Base-by-base conservation (phyloP, 164 flowering plant genomes). In the Tinospora cordifolia region DNA sequence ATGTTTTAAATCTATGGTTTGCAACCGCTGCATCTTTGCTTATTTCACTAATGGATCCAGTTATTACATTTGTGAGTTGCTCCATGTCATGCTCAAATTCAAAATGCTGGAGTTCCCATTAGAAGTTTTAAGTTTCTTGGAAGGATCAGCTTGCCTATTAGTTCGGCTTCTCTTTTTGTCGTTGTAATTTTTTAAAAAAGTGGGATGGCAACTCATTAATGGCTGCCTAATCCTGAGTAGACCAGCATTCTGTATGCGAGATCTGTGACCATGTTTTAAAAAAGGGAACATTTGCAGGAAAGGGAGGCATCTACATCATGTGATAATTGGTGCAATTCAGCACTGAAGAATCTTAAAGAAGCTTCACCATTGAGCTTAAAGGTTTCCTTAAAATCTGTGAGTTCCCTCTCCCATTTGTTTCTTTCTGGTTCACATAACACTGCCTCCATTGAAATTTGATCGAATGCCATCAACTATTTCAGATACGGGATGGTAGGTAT, bases 401-500 rank as follows among this genome's bases (percentile, higher is more conserved):
- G 98, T 85, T 30, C 10, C 49, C 54, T 22, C 68, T 69, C 7
- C 17, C 57, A 4, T n/a, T n/a, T 58, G 11, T 22, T 59, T 58
- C n/a, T 60, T 40, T 67, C 41, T 38, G 21, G n/a, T 62, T 34
- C 34, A 21, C 70, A 26, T 21, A 8, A 14, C 51, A 62, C 46
- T 25, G 66, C 47, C 54, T 36, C 14, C 24, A n/a, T 49, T 11
- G 30, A 4, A 51, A 51, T 51, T 15, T 63, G 24, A 34, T 22
- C 34, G 25, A 30, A 34, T 41, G 27, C 36, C 63, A 38, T 58
- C 11, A 3, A 30, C 65, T 63, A 38, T 30, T 57, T 66, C 64
- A 93, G 98, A 90, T 93, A 77, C 84, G 91, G 63, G 94, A 91
- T 67, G 96, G 94, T 63, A 87, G 98, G 81, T 90, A 80, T 63